Evolutionary conservation across 2,329 filamentous ascomycete species (phyloP).

Genomic region (Salinomyces thailandicus): DNA sequence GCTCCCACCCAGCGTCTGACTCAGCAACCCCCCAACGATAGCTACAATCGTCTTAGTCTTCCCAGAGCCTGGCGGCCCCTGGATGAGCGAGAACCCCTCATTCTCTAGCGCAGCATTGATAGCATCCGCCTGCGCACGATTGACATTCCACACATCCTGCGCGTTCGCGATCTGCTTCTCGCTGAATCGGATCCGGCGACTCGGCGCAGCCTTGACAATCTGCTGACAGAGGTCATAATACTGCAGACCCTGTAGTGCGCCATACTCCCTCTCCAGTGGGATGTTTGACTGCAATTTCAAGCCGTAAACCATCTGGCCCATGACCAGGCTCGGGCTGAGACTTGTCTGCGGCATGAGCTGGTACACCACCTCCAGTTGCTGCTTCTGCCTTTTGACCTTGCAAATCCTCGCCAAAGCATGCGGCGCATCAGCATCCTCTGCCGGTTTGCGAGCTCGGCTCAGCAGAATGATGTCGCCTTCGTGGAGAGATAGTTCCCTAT

Average conservation of each 20-base stretch:
- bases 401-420: constrained; percentile 83
- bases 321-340: constrained; percentile 42
- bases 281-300: constrained; percentile 87
- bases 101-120: constrained; percentile 89
- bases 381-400: constrained; percentile 69
- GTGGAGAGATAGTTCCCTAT: constrained; percentile 59
- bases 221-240: constrained; percentile 96
- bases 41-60: constrained; percentile 98
- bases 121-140: constrained; percentile 79
- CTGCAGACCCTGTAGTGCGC: constrained; percentile 76
- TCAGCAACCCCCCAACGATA: constrained; percentile 81
- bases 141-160: constrained; percentile 70
- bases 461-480: constrained; percentile 87
- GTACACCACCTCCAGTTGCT: constrained; percentile 73
- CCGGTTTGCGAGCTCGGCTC: constrained; percentile 61
- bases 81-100: constrained; percentile 91
- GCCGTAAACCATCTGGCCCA: constrained; percentile 59
- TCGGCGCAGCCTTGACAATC: constrained; percentile 79
- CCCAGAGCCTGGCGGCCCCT: constrained; percentile 84
- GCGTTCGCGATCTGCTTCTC: constrained; percentile 60
- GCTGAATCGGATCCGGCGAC: constrained; percentile 71
- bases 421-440: constrained; percentile 53
- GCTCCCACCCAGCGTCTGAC: constrained; percentile 44
- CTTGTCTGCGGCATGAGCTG: constrained; percentile 53
- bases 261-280: constrained; percentile 90